A percentile compares a stretch with the other conserved stretches of the same genome.
Conservation (phyloP, 1,284 basidiomycete genomes). For the Moesziomyces globuligerus region DNA sequence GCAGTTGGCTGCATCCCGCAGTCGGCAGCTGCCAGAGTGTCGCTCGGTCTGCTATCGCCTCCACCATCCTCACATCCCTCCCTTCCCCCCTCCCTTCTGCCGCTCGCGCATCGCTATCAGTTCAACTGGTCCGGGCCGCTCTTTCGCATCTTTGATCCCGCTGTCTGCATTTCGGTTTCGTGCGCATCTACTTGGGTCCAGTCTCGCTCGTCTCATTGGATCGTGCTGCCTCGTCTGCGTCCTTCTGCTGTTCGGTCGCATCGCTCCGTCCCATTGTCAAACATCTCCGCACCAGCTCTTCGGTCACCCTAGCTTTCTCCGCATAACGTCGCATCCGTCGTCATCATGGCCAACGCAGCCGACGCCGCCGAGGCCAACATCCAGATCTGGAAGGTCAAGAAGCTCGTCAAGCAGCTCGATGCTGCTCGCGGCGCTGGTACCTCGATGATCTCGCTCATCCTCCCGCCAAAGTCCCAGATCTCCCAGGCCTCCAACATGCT, state of each 20-base stretch:
- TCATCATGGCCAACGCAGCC: conserved; percentile 35
- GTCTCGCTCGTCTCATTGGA: neutral
- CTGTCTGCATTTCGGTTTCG: neutral
- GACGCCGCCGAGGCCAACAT: conserved; percentile 52
- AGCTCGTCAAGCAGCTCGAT: conserved; percentile 71
- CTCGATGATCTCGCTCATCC: conserved; percentile 98
- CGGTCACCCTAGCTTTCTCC: too few relatives aligned
- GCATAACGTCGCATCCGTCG: too few relatives aligned
- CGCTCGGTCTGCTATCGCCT: too few relatives aligned
- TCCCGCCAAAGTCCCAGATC: conserved; percentile 95
- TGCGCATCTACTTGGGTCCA: neutral
- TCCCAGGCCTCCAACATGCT: conserved; percentile 93
- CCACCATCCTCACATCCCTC: too few relatives aligned
- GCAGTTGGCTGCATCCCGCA: too few relatives aligned
- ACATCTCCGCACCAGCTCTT: neutral
- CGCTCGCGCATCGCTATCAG: neutral
- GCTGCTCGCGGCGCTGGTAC: conserved; percentile 78
- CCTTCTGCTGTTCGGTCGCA: neutral
- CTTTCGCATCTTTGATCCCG: neutral
- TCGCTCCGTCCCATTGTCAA: neutral
- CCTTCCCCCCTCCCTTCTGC: neutral
- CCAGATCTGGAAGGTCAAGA: conserved; percentile 88
- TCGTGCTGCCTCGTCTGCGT: neutral
- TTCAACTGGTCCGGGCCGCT: too few relatives aligned
- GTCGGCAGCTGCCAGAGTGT: too few relatives aligned